These are phyloP conservation scores for Heritiera fomes DNA, from an alignment of 345 rosid genomes.

Conservation along the genomic window DNA sequence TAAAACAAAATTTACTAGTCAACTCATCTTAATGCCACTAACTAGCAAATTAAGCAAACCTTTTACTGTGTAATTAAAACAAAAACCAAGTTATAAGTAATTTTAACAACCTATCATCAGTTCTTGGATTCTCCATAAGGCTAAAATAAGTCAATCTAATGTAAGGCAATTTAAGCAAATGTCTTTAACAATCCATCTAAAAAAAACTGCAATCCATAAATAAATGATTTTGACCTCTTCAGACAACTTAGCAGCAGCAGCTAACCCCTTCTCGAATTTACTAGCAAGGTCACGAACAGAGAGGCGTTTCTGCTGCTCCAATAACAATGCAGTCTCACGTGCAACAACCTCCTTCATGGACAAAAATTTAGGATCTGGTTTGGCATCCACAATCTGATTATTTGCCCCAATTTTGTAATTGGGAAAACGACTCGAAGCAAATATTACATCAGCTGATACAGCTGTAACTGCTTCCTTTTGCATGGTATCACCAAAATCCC, in stretches of 20 bases:
- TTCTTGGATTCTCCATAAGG: background rate
- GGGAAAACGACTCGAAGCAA: slow-evolving; percentile 85
- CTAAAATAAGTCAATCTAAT: background rate
- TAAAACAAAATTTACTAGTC: background rate
- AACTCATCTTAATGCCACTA: background rate
- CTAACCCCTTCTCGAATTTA: slow-evolving; percentile 92
- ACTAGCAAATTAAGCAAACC: slow-evolving; percentile 73
- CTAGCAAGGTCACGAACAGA: slow-evolving; percentile 92
- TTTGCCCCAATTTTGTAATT: slow-evolving; percentile 75
- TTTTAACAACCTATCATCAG: background rate
- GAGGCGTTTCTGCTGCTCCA: slow-evolving; percentile 93
- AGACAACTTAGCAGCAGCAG: slow-evolving; percentile 93
- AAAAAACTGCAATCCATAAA: background rate
- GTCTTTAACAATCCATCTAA: background rate
- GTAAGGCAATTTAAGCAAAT: background rate
- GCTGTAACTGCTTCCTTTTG: slow-evolving; percentile 63
- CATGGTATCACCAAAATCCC: slow-evolving; percentile 69
- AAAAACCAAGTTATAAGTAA: slow-evolving; percentile 1
- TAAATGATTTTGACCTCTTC: slow-evolving; percentile 64
- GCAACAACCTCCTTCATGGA: slow-evolving; percentile 95
- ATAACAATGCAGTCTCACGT: slow-evolving; percentile 76
- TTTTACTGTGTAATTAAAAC: slow-evolving; percentile 34
- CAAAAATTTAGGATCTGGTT: slow-evolving; percentile 70
- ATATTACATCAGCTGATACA: slow-evolving; percentile 82
- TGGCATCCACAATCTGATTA: slow-evolving; percentile 70